These are phyloP conservation scores for Irpex lacteus DNA, from an alignment of 1,284 basidiomycete species.

Conservation along the genomic window DNA sequence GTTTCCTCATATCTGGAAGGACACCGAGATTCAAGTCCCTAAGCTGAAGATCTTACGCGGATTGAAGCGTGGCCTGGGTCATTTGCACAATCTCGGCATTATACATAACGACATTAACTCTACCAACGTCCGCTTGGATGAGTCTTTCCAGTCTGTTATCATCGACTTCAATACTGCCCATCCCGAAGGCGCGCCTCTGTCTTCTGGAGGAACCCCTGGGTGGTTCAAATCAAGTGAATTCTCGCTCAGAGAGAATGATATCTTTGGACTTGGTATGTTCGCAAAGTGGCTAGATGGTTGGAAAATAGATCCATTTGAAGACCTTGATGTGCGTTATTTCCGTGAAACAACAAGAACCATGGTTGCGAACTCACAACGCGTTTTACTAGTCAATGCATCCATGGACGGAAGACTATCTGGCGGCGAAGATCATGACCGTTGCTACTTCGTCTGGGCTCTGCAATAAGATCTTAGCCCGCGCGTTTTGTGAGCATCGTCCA, in stretches of 20 bases:
- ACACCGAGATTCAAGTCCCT: background rate
- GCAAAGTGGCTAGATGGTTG: background rate
- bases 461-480: background rate
- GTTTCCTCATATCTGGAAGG: background rate
- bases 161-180: background rate
- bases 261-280: background rate
- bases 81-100: background rate
- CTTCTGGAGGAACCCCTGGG: background rate
- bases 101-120: background rate
- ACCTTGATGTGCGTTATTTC: background rate
- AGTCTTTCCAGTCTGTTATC: background rate
- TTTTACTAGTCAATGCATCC: background rate
- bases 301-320: background rate
- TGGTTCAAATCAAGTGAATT: background rate
- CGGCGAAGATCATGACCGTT: background rate
- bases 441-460: background rate
- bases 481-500: background rate
- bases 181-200: background rate
- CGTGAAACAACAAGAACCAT: no score
- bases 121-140: background rate
- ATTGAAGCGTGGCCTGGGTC: background rate
- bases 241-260: background rate
- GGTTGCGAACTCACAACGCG: background rate
- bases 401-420: background rate
- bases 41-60: background rate